Percentiles rank a stretch among this genome's conserved stretches.
Evolutionary conservation across 768 basidiomycete species (phyloP).

Genomic region (Hericium alpestre): DNA sequence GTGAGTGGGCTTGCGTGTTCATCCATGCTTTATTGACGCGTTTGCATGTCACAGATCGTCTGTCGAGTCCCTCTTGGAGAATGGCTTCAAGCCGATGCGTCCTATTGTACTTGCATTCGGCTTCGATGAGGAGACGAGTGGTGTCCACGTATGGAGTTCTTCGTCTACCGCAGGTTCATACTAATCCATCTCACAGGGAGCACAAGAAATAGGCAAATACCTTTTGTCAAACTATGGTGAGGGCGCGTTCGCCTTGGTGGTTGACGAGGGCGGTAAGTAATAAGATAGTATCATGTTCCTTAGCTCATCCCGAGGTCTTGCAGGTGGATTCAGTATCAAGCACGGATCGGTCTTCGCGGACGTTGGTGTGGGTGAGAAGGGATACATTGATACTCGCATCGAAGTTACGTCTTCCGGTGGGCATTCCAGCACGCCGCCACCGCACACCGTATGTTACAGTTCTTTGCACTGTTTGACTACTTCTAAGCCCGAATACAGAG

Average conservation of each 20-base stretch:
- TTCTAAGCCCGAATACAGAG: constrained; percentile 15
- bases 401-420: constrained; percentile 65
- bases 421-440: constrained; percentile 77
- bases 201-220: constrained; percentile 32
- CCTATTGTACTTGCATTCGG: constrained; percentile 30
- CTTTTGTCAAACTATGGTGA: constrained; percentile 57
- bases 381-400: constrained; percentile 52
- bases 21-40: not conserved
- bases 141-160: constrained; percentile 12
- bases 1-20: constrained; percentile 11
- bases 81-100: constrained; percentile 37
- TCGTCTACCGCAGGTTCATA: not conserved
- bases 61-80: constrained; percentile 34
- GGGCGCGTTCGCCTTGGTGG: constrained; percentile 62
- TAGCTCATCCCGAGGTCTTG: not conserved
- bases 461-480: not conserved
- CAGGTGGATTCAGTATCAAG: constrained; percentile 39
- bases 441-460: constrained; percentile 50
- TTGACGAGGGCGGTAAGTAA: constrained; percentile 77
- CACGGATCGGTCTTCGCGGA: constrained; percentile 48
- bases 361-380: constrained; percentile 67
- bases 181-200: constrained; percentile 35
- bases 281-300: not conserved
- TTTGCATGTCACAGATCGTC: constrained; percentile 21
- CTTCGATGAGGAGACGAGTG: constrained; percentile 41